Base-by-base conservation (phyloP, 257 asterid genomes). In the Plantago elongata region DNA sequence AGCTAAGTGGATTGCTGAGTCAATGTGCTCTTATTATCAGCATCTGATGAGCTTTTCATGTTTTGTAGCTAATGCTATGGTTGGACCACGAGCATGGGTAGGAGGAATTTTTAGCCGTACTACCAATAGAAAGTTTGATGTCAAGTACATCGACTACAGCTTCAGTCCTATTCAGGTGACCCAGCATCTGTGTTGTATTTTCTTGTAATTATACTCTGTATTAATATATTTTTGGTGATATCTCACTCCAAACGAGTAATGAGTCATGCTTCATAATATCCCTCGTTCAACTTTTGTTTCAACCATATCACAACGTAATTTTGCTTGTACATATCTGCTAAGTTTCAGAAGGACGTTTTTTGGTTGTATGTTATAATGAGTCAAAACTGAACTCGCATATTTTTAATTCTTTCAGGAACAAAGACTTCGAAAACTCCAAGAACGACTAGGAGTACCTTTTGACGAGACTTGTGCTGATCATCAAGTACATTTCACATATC, bases 21-120 rank as follows among this genome's bases (percentile, higher is more conserved):
- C 5, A 11, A 11, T 46, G 10, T 46, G 29, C 34, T 60, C 49
- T 37, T 8, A 15, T 45, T 37, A 57, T 37, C 50, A 45, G 18
- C 54, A 61, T 46, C 30, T 69, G 56, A 57, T 61, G 9, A 15
- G 27, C 34, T 29, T 48, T 48, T 75, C 37, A 38, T 60, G 51
- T 64, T 38, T 70, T 75, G 75, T 69, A 90, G 96, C 90, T 84
- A 86, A 86, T 86, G 97, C 97, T 83, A 92, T 92, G 98, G 97
- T 86, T 78, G 95, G 96, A 74, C 90, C 97, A 60, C 79, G 92
- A 78, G 75, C 96, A 70, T 92, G 96, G 96, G 75, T 92, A 75
- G 98, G 97, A 77, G 97, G 93, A 81, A 64, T 88, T 48, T 77
- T 92, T 57, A 83, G 52, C 77, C 92, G 95, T 68, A 47, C 86